Percentiles rank a stretch among this genome's conserved stretches.
Conservation (phyloP, 371 early-diverging fungal species). For the Zychaea mexicana region DNA sequence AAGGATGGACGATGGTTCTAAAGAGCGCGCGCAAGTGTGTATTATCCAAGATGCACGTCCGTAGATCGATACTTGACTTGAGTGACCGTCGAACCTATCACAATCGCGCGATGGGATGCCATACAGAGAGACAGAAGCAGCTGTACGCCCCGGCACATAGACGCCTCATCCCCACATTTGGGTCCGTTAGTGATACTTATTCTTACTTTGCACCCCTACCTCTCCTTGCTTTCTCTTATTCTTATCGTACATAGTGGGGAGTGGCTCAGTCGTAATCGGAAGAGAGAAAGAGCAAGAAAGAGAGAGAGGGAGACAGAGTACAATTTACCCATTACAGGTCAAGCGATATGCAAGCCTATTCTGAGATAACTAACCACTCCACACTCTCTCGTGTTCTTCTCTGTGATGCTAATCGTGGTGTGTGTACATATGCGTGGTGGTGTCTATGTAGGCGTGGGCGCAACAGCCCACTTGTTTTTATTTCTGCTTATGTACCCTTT, state of each 20-base stretch:
- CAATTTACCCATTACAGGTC: too few relatives aligned
- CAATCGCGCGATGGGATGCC: neutral
- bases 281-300: too few relatives aligned
- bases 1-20: neutral
- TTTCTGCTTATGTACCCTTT: too few relatives aligned
- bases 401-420: too few relatives aligned
- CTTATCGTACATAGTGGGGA: neutral
- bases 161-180: slow-evolving; percentile 1
- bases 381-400: neutral
- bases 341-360: neutral
- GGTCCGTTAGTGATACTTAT: neutral
- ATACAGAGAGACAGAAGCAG: too few relatives aligned
- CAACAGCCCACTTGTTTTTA: too few relatives aligned
- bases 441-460: too few relatives aligned
- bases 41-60: neutral
- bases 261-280: neutral
- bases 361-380: neutral
- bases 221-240: too few relatives aligned
- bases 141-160: neutral
- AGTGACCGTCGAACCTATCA: neutral
- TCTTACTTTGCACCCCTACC: neutral
- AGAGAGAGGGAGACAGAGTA: too few relatives aligned
- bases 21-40: too few relatives aligned
- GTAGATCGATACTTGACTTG: neutral
- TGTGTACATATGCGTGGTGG: too few relatives aligned